These are phyloP conservation scores for Starmera pachycereana DNA, from an alignment of 805 yeast genomes.

Conservation along the genomic window DNA sequence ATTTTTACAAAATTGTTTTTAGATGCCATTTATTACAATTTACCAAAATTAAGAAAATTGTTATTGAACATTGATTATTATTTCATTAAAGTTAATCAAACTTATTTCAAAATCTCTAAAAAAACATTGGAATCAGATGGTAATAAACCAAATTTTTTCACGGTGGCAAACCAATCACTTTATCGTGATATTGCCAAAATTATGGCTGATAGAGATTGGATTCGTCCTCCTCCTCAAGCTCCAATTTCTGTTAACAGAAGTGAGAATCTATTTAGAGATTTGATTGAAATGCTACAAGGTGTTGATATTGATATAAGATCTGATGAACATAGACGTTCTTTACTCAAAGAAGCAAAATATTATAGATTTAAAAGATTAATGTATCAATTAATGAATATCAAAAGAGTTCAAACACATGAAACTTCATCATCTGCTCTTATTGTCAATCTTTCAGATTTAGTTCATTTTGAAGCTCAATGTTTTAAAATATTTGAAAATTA, in stretches of 20 bases:
- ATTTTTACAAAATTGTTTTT: constrained; percentile 52
- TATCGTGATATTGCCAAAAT: constrained; percentile 38
- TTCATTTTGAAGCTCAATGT: too few relatives aligned
- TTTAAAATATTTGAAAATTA: too few relatives aligned
- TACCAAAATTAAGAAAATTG: constrained; percentile 42
- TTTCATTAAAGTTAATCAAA: constrained; percentile 46
- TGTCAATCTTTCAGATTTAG: too few relatives aligned
- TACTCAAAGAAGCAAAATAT: constrained; percentile 64
- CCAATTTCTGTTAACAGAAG: constrained; percentile 44
- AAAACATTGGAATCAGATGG: constrained; percentile 48
- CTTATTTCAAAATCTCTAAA: constrained; percentile 48
- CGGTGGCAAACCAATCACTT: constrained; percentile 45
- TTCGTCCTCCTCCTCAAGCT: constrained; percentile 73
- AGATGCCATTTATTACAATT: constrained; percentile 65
- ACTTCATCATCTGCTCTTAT: too few relatives aligned
- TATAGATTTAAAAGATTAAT: constrained; percentile 69
- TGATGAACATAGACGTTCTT: constrained; percentile 44
- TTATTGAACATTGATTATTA: constrained; percentile 46
- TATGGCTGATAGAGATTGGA: constrained; percentile 28
- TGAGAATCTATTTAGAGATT: constrained; percentile 40
- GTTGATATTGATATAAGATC: constrained; percentile 34
- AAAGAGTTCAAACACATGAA: constrained; percentile 18
- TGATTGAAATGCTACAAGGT: constrained; percentile 49
- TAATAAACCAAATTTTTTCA: constrained; percentile 69
- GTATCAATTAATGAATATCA: constrained; percentile 51